These are phyloP conservation scores for Ajuga chamaepitys DNA, from an alignment of 257 asterid species.

Conservation along the genomic window DNA sequence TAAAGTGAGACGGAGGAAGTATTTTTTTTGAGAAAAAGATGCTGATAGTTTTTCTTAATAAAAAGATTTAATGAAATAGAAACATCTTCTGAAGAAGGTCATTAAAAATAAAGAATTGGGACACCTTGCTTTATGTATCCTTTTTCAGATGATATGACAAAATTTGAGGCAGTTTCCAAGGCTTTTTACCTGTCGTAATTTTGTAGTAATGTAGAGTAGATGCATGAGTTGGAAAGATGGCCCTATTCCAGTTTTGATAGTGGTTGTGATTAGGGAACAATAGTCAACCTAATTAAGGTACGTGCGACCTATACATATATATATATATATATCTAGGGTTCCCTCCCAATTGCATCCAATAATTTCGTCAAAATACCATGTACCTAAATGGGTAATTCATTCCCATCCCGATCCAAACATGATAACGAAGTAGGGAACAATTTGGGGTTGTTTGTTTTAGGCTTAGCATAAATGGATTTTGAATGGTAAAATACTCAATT, in stretches of 20 bases:
- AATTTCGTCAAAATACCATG: no score
- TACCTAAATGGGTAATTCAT: no score
- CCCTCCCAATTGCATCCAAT: no score
- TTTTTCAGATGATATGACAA: not conserved
- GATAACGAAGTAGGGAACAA: no score
- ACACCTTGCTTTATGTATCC: constrained; percentile 1
- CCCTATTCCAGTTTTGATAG: not conserved
- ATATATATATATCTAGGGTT: no score
- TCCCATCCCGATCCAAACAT: no score
- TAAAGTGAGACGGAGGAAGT: not conserved
- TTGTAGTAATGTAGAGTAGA: not conserved
- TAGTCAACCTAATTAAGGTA: not conserved
- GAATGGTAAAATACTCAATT: no score
- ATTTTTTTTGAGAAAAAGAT: not conserved
- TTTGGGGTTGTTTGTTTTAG: no score
- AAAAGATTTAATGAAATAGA: not conserved
- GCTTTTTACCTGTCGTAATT: constrained; percentile 11
- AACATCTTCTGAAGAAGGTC: constrained; percentile 1
- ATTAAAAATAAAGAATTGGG: not conserved
- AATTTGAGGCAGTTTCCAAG: not conserved
- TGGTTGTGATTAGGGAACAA: not conserved
- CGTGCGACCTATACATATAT: not conserved
- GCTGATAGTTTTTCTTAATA: not conserved
- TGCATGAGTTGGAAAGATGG: not conserved
- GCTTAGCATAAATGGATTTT: no score